Conservation (phyloP, 2,329 filamentous ascomycete genomes). For the Pseudocercospora fuligena region DNA sequence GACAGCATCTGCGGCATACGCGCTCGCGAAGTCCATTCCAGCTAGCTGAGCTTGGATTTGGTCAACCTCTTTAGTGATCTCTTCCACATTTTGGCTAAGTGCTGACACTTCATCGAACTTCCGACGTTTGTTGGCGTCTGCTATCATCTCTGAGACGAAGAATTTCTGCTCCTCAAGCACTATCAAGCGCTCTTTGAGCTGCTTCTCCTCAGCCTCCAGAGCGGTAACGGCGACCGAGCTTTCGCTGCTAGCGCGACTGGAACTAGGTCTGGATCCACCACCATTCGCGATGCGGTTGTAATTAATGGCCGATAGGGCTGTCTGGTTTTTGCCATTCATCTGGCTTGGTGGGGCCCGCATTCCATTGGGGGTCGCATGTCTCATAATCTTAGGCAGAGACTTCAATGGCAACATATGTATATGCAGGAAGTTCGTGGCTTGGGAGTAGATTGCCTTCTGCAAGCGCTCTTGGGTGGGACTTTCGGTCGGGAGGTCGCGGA, state of each 20-base stretch:
- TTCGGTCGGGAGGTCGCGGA: slow-evolving; percentile 76
- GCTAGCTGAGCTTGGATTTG: slow-evolving; percentile 40
- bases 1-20: slow-evolving; percentile 37
- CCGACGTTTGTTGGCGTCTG: slow-evolving; percentile 72
- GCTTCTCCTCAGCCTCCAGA: slow-evolving; percentile 82
- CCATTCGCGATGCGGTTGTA: slow-evolving; percentile 57
- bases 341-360: slow-evolving; percentile 29
- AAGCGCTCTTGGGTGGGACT: slow-evolving; percentile 74
- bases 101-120: slow-evolving; percentile 87
- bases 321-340: slow-evolving; percentile 41
- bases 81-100: slow-evolving; percentile 78
- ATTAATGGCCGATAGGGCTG: slow-evolving; percentile 64
- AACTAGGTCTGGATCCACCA: slow-evolving; percentile 44
- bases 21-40: slow-evolving; percentile 45
- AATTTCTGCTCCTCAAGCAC: slow-evolving; percentile 91
- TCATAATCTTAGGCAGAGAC: slow-evolving; percentile 53
- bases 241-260: slow-evolving; percentile 58
- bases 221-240: slow-evolving; percentile 57
- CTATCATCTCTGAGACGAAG: slow-evolving; percentile 84
- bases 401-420: slow-evolving; percentile 87
- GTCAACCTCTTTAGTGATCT: slow-evolving; percentile 79
- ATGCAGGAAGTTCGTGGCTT: slow-evolving; percentile 82
- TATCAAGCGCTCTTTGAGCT: slow-evolving; percentile 76
- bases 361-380: slow-evolving; percentile 61
- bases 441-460: slow-evolving; percentile 80